A percentile compares a stretch with the other conserved stretches of the same genome.
These are phyloP conservation scores for Cladosporium sphaerospermum DNA, from an alignment of 2,329 filamentous ascomycete genomes.

Conservation along the genomic window DNA sequence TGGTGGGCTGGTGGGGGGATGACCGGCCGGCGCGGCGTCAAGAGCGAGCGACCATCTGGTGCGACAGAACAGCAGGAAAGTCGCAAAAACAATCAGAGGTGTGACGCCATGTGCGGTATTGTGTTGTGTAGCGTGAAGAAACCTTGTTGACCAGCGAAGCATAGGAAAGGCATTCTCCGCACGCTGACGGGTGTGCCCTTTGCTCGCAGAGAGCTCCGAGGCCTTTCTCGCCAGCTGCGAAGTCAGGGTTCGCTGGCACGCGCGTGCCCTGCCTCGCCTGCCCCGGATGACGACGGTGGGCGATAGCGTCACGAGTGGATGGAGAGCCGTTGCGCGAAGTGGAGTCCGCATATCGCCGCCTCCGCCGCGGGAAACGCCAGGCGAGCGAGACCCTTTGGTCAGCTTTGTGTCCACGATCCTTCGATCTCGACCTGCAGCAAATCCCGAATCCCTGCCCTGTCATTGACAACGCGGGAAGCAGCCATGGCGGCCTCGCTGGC, in stretches of 20 bases:
- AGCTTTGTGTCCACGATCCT: background rate
- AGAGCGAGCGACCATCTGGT: background rate
- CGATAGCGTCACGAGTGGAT: background rate
- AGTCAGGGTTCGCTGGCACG: background rate
- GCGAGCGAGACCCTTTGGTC: conserved; percentile 4
- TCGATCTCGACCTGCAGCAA: too few relatives aligned
- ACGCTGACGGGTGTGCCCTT: too few relatives aligned
- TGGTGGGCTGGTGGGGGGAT: conserved; percentile 3
- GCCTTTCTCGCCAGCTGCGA: too few relatives aligned
- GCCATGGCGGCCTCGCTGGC: conserved; percentile 8
- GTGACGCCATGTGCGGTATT: too few relatives aligned
- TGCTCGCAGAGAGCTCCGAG: too few relatives aligned
- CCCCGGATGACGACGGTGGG: background rate
- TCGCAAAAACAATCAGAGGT: background rate
- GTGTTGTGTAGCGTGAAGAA: too few relatives aligned
- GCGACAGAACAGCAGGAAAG: background rate
- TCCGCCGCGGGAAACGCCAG: too few relatives aligned
- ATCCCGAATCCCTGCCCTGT: background rate
- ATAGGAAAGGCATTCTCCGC: too few relatives aligned
- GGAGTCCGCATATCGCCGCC: background rate
- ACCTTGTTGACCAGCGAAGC: too few relatives aligned
- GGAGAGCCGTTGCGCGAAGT: background rate
- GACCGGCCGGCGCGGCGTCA: conserved; percentile 1
- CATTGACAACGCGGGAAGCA: background rate
- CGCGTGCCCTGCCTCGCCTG: background rate